Conservation (phyloP, 345 rosid genomes). For the Orychophragmus violaceus region DNA sequence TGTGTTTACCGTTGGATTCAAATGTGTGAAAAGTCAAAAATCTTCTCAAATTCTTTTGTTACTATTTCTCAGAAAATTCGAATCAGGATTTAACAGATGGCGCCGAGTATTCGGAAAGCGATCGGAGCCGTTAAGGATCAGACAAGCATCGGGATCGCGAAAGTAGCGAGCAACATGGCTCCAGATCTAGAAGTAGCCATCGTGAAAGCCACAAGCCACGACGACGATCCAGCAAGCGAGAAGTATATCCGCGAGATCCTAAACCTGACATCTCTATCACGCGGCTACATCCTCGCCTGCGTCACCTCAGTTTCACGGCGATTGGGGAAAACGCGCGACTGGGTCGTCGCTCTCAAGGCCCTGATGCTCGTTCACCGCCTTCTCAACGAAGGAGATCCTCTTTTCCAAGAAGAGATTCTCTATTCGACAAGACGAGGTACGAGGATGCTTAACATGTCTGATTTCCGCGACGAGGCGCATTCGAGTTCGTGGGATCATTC, state of each 20-base stretch:
- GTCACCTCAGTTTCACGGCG: conserved; percentile 68
- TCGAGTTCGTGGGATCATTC: conserved; percentile 94
- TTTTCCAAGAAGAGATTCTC: conserved; percentile 73
- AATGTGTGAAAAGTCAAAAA: too few relatives aligned
- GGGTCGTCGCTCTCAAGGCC: conserved; percentile 87
- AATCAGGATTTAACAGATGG: conserved; percentile 32
- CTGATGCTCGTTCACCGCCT: conserved; percentile 69
- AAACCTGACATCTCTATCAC: conserved; percentile 48
- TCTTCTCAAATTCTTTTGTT: neutral
- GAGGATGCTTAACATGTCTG: conserved; percentile 74
- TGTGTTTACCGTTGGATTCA: conserved; percentile 1
- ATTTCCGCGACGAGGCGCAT: conserved; percentile 90
- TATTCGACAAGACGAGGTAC: conserved; percentile 68
- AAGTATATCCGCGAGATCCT: conserved; percentile 71
- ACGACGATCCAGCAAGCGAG: conserved; percentile 84
- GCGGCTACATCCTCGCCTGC: conserved; percentile 73
- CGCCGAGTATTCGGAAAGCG: conserved; percentile 84
- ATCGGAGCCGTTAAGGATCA: conserved; percentile 96
- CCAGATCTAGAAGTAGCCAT: conserved; percentile 93
- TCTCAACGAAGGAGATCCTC: conserved; percentile 57
- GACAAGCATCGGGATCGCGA: conserved; percentile 88
- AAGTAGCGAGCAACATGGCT: conserved; percentile 82
- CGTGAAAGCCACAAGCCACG: conserved; percentile 93
- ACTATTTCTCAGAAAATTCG: neutral
- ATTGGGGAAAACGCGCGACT: conserved; percentile 76